Conservation (phyloP, 345 rosid species). For the Linum lewisii region DNA sequence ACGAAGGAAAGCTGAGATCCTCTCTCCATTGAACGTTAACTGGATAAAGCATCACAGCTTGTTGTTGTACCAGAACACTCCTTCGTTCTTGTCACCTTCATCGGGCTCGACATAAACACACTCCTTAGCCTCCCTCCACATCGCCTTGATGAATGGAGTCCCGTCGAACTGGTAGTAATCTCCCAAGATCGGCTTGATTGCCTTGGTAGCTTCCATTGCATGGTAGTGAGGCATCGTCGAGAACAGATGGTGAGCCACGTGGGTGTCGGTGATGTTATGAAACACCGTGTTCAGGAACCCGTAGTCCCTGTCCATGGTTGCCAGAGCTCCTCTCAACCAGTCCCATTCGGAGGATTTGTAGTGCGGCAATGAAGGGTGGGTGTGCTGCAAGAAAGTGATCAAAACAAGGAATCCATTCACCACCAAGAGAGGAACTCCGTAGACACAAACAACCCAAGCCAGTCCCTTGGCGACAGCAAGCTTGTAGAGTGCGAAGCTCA, state of each 20-base stretch:
- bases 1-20: background rate
- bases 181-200: constrained; percentile 68
- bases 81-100: constrained; percentile 44
- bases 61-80: constrained; percentile 76
- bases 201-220: constrained; percentile 87
- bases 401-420: constrained; percentile 59
- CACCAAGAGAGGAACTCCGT: constrained; percentile 61
- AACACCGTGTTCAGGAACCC: constrained; percentile 76
- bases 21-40: too few relatives aligned
- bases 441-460: constrained; percentile 47
- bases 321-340: constrained; percentile 78
- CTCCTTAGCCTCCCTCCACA: constrained; percentile 91
- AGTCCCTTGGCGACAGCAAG: constrained; percentile 44
- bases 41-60: constrained; percentile 33
- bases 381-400: constrained; percentile 84
- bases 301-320: constrained; percentile 80
- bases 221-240: constrained; percentile 88
- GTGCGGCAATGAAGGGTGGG: constrained; percentile 76
- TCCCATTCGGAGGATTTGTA: constrained; percentile 83
- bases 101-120: constrained; percentile 76
- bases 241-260: constrained; percentile 77
- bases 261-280: constrained; percentile 85
- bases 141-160: constrained; percentile 52
- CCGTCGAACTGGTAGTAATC: constrained; percentile 75
- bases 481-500: constrained; percentile 43